Base-by-base conservation (phyloP, 352 stramenopile species). In the Phytopythium ostracodes region DNA sequence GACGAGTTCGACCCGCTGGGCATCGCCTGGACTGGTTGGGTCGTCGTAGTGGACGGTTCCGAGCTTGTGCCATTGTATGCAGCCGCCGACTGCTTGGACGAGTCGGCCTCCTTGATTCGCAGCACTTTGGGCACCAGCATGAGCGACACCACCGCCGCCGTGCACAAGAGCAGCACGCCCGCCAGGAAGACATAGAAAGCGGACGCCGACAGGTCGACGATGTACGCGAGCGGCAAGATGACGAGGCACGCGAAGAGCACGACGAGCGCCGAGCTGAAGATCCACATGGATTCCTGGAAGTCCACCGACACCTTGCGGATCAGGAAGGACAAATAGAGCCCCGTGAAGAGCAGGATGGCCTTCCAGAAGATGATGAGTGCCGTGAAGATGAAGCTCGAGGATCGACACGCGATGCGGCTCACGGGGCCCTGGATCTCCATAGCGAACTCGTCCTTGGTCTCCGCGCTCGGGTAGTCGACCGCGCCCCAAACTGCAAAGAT, bases 261-360 rank as follows among this genome's bases (percentile, higher is more conserved):
- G 3, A 89, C 63, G 0, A 78, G 5, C 0, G 72, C 67, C 0
- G 81, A 84, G 1, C 61, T 69, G 50, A 88, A 81, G 36, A 84
- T 89, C 81, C 81, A 88, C 50, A 81, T 70, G 7, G 79, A 75
- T 33, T 91, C 81, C 51, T 91, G 81, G 53, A 89, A 89, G 57
- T 89, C 79, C 0, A 70, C 60, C 31, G 77, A 87, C n/a, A 85
- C 77, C 22, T 86, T 73, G n/a, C 73, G 79, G 61, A 87, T 89
- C 4, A 85, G 47, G 54, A 88, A 85, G 38, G 73, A 80, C 9
- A 85, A 22, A 50, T 79, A 87, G 8, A 84, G 56, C 1, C 73
- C 75, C 6, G 70, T 1, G 15, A 79, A 68, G 31, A 84, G 66
- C 53, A 86, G 15, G n/a, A 86, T 75, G 0, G 72, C 61, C 46